phyloP scores from a whole-genome alignment of 352 stramenopile species.

The Phytophthora pseudosyringae region DNA sequence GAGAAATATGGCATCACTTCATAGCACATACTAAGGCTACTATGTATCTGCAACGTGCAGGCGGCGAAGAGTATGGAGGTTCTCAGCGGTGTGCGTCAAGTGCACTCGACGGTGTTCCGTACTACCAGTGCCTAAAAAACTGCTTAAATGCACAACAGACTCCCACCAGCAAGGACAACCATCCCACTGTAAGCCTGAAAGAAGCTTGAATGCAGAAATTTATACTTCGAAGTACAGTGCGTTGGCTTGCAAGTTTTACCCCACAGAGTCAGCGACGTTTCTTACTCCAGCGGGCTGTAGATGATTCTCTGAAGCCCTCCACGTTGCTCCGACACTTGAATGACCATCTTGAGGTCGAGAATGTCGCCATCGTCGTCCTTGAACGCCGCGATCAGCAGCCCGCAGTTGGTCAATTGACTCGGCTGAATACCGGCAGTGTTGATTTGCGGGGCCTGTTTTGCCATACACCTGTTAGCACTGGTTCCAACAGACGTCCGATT shows the following conservation, averaged over 20 bases:
- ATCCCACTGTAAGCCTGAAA: too few relatives aligned
- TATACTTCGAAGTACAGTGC: too few relatives aligned
- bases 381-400: constrained; percentile 85
- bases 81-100: constrained; percentile 45
- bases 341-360: constrained; percentile 89
- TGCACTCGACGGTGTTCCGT: constrained; percentile 45
- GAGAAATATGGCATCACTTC: background rate
- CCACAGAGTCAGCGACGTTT: constrained; percentile 2
- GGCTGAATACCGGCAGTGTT: constrained; percentile 77
- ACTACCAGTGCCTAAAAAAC: constrained; percentile 24
- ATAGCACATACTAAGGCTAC: background rate
- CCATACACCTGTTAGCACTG: constrained; percentile 9
- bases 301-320: constrained; percentile 82
- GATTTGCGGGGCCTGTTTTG: constrained; percentile 62
- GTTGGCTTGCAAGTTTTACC: background rate
- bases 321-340: constrained; percentile 86
- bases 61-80: constrained; percentile 46
- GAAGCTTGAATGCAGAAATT: background rate
- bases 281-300: constrained; percentile 88
- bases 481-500: background rate
- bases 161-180: background rate
- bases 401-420: constrained; percentile 88
- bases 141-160: background rate
- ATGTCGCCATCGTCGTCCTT: constrained; percentile 77
- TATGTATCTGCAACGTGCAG: constrained; percentile 19